Evolutionary conservation across 2,329 filamentous ascomycete species (phyloP).

Genomic region (Neofusicoccum sp.): DNA sequence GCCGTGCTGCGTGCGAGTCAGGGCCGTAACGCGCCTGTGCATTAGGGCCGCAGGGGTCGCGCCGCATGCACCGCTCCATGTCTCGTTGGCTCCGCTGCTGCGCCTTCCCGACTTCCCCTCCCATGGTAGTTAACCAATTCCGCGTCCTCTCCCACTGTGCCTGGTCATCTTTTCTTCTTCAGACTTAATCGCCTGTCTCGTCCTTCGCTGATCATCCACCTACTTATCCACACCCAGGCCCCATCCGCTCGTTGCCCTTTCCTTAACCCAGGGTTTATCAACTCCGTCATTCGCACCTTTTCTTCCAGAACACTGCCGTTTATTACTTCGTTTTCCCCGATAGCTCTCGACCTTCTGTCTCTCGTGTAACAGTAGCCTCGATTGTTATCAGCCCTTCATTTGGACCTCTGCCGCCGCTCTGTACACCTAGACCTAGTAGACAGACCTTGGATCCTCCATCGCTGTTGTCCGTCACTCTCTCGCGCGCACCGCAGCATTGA

Average conservation of each 20-base stretch:
- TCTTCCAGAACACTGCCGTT: slow-evolving; percentile 36
- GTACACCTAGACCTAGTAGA: slow-evolving; percentile 37
- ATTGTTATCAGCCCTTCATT: slow-evolving; percentile 45
- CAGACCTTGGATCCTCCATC: slow-evolving; percentile 40
- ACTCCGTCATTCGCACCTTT: slow-evolving; percentile 42
- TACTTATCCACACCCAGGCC: slow-evolving; percentile 43
- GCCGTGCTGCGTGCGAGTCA: slow-evolving; percentile 22
- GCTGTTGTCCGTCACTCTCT: slow-evolving; percentile 46
- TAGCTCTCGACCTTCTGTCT: slow-evolving; percentile 34
- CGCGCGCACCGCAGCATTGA: slow-evolving; percentile 23
- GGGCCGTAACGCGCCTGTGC: slow-evolving; percentile 20
- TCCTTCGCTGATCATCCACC: slow-evolving; percentile 41
- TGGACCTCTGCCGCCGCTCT: slow-evolving; percentile 23
- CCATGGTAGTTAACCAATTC: slow-evolving; percentile 35
- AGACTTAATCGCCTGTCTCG: slow-evolving; percentile 40
- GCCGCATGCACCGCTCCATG: slow-evolving; percentile 34
- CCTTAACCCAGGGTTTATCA: slow-evolving; percentile 45
- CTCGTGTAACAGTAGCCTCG: slow-evolving; percentile 31
- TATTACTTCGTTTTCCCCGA: slow-evolving; percentile 37
- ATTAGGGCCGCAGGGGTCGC: slow-evolving; percentile 31
- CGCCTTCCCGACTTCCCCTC: slow-evolving; percentile 33
- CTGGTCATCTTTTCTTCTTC: slow-evolving; percentile 48
- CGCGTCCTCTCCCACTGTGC: slow-evolving; percentile 40
- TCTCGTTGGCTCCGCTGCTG: slow-evolving; percentile 42
- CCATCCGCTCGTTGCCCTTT: slow-evolving; percentile 40